Conservation (phyloP, 2,329 filamentous ascomycete genomes). For the Talaromyces sp. region DNA sequence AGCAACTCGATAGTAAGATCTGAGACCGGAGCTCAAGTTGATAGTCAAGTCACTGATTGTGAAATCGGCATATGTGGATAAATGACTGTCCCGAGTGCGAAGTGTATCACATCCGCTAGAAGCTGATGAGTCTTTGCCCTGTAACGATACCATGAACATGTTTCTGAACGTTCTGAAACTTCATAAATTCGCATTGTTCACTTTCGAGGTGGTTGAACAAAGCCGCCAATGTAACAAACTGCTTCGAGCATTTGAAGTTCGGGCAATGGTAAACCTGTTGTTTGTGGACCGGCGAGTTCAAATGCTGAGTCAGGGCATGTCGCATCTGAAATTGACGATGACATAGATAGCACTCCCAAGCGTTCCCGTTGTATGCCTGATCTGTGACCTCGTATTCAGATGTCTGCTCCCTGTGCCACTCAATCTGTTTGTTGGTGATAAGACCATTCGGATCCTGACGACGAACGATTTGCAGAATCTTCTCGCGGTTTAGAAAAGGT, state of each 20-base stretch:
- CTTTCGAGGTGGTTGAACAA: slow-evolving; percentile 48
- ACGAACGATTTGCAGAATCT: slow-evolving; percentile 47
- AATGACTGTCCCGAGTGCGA: background rate
- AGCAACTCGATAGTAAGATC: background rate
- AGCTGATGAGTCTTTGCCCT: slow-evolving; percentile 19
- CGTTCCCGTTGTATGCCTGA: slow-evolving; percentile 44
- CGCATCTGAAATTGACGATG: slow-evolving; percentile 38
- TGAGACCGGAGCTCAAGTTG: background rate
- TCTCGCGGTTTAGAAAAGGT: slow-evolving; percentile 45
- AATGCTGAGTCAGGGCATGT: slow-evolving; percentile 49
- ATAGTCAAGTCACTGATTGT: background rate
- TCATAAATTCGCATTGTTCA: slow-evolving; percentile 40
- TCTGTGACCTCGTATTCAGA: slow-evolving; percentile 37
- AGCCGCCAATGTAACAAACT: slow-evolving; percentile 40
- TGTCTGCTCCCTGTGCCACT: slow-evolving; percentile 37
- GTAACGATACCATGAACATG: slow-evolving; percentile 19
- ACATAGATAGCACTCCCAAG: slow-evolving; percentile 57
- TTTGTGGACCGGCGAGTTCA: slow-evolving; percentile 53
- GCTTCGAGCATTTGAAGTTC: slow-evolving; percentile 35
- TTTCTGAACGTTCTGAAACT: slow-evolving; percentile 41
- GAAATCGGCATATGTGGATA: background rate
- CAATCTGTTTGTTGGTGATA: slow-evolving; percentile 54
- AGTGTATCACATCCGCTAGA: slow-evolving; percentile 6
- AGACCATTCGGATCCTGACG: slow-evolving; percentile 46
- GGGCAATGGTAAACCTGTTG: slow-evolving; percentile 47